Conservation (phyloP, 2,329 filamentous ascomycete species). For the Cladosporium sp. region DNA sequence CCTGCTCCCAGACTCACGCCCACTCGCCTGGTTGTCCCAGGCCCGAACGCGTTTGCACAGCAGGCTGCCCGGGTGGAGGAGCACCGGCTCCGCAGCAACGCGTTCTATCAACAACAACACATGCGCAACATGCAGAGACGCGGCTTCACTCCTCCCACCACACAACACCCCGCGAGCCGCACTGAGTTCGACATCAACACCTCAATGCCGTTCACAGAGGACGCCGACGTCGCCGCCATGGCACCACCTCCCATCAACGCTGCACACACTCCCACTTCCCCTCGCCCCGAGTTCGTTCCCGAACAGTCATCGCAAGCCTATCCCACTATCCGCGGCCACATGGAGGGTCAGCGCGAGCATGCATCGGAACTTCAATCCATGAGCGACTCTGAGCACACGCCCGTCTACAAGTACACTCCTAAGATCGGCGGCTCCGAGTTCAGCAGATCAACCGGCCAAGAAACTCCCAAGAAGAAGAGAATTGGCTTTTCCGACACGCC, state of each 20-base stretch:
- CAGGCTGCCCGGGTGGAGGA: constrained; percentile 18
- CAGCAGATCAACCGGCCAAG: constrained; percentile 6
- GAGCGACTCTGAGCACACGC: constrained; percentile 29
- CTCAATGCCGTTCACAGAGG: neutral
- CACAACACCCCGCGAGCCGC: constrained; percentile 25
- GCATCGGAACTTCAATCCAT: constrained; percentile 24
- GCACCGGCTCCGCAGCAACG: constrained; percentile 28
- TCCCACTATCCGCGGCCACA: constrained; percentile 34
- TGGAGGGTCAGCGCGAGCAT: constrained; percentile 37
- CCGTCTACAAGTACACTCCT: constrained; percentile 26
- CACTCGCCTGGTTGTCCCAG: constrained; percentile 13
- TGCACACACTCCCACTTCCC: constrained; percentile 12
- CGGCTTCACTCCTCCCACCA: constrained; percentile 17
- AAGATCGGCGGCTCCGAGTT: constrained; percentile 20
- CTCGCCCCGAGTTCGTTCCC: constrained; percentile 24
- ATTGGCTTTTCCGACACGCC: constrained; percentile 5
- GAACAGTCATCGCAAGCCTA: constrained; percentile 22
- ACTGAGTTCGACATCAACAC: constrained; percentile 6
- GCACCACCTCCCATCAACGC: constrained; percentile 6
- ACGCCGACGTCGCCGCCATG: constrained; percentile 25
- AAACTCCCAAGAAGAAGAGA: constrained; percentile 13
- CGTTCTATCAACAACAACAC: constrained; percentile 29
- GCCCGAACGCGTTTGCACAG: constrained; percentile 29
- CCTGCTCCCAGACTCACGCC: neutral
- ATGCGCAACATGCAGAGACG: constrained; percentile 14